Percentiles rank a stretch among this genome's conserved stretches.
phyloP scores from a whole-genome alignment of 345 rosid genomes.

The Dipteronia sinensis region DNA sequence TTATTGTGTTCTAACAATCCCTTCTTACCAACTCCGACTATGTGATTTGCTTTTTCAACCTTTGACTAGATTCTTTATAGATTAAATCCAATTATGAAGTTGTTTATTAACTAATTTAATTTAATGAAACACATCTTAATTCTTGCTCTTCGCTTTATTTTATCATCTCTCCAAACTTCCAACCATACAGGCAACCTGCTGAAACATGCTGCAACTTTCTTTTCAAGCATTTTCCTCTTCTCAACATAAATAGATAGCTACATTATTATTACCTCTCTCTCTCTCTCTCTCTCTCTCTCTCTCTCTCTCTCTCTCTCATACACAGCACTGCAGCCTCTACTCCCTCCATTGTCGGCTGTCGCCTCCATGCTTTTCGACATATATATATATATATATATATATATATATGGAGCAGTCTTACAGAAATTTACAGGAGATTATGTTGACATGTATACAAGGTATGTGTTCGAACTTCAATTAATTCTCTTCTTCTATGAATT shows the following conservation, averaged over 20 bases:
- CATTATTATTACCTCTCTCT: neutral
- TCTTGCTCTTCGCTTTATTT: neutral
- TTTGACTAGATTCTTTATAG: conserved; percentile 20
- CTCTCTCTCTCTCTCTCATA: neutral
- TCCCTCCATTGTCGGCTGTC: conserved; percentile 1
- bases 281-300: conserved; percentile 10
- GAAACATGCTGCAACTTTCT: conserved; percentile 7
- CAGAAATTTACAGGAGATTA: conserved; percentile 2
- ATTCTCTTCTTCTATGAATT: neutral
- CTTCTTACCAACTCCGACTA: conserved; percentile 29
- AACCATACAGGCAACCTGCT: conserved; percentile 17
- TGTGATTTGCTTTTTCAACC: conserved; percentile 16
- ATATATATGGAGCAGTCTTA: neutral
- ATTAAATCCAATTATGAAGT: neutral
- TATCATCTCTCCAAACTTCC: conserved; percentile 2
- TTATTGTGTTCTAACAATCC: neutral
- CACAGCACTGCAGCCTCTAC: neutral
- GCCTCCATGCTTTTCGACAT: conserved; percentile 4
- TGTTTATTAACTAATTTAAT: neutral
- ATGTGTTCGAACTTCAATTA: neutral
- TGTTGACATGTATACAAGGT: conserved; percentile 20
- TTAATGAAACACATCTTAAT: conserved; percentile 11
- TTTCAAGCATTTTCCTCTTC: conserved; percentile 5
- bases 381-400: no score
- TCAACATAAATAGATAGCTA: neutral